These are phyloP conservation scores for Pachysolen tannophilus DNA, from an alignment of 805 yeast genomes.

Conservation along the genomic window DNA sequence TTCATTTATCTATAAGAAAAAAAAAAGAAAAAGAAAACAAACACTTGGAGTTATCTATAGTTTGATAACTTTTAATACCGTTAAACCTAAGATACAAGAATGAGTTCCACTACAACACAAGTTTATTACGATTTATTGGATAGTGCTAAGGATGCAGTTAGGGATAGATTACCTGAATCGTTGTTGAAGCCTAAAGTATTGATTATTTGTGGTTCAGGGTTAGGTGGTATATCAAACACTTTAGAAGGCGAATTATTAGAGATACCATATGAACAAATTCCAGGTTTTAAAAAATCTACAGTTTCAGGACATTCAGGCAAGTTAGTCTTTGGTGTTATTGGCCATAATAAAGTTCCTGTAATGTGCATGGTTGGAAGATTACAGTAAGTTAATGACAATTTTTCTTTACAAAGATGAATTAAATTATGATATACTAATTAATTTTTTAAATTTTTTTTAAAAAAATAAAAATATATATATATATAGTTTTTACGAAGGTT, in stretches of 20 bases:
- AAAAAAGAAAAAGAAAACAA: background rate
- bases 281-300: slow-evolving; percentile 75
- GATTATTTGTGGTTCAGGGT: slow-evolving; percentile 91
- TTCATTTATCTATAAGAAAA: background rate
- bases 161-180: background rate
- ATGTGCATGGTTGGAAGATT: slow-evolving; percentile 91
- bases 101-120: background rate
- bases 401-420: background rate
- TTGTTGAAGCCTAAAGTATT: slow-evolving; percentile 48
- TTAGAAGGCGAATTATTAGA: slow-evolving; percentile 34
- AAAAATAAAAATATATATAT: background rate
- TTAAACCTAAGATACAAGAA: too few species aligned
- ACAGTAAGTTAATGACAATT: too few species aligned
- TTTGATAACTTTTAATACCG: too few species aligned
- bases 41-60: too few species aligned
- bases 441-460: background rate
- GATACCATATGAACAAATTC: slow-evolving; percentile 61
- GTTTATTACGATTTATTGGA: slow-evolving; percentile 4
- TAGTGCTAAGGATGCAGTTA: slow-evolving; percentile 3
- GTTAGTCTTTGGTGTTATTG: slow-evolving; percentile 71
- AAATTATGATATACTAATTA: background rate
- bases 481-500: slow-evolving; percentile 71
- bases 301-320: slow-evolving; percentile 89
- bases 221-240: slow-evolving; percentile 72
- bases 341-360: slow-evolving; percentile 63